phyloP scores from a whole-genome alignment of 2,329 filamentous ascomycete genomes.

The Clonostachys sp. region DNA sequence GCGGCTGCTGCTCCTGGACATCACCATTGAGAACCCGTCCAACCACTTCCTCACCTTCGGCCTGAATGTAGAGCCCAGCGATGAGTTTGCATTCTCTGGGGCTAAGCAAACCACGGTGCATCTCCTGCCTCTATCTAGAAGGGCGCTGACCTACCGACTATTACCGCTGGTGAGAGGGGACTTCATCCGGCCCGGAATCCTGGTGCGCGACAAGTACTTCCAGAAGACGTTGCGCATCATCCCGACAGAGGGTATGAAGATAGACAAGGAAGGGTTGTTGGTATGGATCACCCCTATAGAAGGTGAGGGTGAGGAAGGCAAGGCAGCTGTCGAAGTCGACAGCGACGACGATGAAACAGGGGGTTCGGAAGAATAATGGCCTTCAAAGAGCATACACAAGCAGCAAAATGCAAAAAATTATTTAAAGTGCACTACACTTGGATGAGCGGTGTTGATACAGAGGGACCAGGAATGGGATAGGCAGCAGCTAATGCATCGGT shows the following conservation, averaged over 20 bases:
- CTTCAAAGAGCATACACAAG: too few relatives aligned
- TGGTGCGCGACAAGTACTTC: slow-evolving; percentile 86
- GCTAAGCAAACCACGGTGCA: slow-evolving; percentile 77
- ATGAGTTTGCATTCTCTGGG: slow-evolving; percentile 90
- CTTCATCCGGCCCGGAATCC: slow-evolving; percentile 69
- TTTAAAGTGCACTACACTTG: too few relatives aligned
- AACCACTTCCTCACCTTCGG: slow-evolving; percentile 94
- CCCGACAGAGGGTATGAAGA: slow-evolving; percentile 68
- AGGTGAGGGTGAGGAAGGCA: background rate
- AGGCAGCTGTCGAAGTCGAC: background rate
- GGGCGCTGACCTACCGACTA: slow-evolving; percentile 69
- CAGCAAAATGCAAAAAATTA: too few relatives aligned
- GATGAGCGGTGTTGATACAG: too few relatives aligned
- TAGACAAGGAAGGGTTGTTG: slow-evolving; percentile 58
- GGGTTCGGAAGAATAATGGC: background rate
- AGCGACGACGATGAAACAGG: background rate
- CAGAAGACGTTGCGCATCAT: slow-evolving; percentile 83
- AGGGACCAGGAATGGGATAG: too few relatives aligned
- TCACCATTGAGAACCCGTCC: slow-evolving; percentile 87
- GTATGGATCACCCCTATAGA: slow-evolving; percentile 47
- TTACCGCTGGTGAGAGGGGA: slow-evolving; percentile 60
- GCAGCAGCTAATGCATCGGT: too few relatives aligned
- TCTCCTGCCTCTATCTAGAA: slow-evolving; percentile 75
- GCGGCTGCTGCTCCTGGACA: slow-evolving; percentile 38
- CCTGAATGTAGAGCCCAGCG: slow-evolving; percentile 84